Percentiles rank a stretch among this genome's conserved stretches.
Evolutionary conservation across 768 basidiomycete species (phyloP).

Genomic region (Tubosaeta brunneosetosa): DNA sequence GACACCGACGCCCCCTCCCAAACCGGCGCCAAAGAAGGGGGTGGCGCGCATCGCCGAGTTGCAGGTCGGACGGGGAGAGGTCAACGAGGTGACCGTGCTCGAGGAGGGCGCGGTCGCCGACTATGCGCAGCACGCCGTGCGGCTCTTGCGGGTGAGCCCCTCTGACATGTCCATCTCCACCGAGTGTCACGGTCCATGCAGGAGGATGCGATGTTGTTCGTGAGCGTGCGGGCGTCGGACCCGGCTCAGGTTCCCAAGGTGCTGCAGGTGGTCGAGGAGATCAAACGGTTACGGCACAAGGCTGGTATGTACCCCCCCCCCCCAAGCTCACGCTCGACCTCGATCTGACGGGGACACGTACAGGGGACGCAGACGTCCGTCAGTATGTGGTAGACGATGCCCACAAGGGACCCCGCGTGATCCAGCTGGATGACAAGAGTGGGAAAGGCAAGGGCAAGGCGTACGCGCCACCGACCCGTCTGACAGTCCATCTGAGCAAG

Average conservation of each 20-base stretch:
- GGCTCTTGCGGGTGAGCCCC: slow-evolving; percentile 51
- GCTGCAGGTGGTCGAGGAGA: slow-evolving; percentile 73
- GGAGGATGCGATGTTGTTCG: slow-evolving; percentile 80
- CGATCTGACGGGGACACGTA: neutral
- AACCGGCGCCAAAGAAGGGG: slow-evolving; percentile 60
- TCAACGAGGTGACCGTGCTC: slow-evolving; percentile 69
- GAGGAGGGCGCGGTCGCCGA: slow-evolving; percentile 61
- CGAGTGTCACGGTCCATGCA: slow-evolving; percentile 20
- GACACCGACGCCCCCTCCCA: slow-evolving; percentile 42
- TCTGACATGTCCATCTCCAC: neutral
- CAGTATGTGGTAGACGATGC: slow-evolving; percentile 77
- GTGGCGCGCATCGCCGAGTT: slow-evolving; percentile 68
- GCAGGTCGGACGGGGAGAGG: slow-evolving; percentile 61
- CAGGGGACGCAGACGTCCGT: slow-evolving; percentile 58
- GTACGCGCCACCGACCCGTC: slow-evolving; percentile 64
- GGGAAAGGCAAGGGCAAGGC: slow-evolving; percentile 40
- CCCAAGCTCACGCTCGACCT: no score
- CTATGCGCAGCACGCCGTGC: slow-evolving; percentile 65
- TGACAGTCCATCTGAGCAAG: slow-evolving; percentile 78
- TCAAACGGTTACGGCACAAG: slow-evolving; percentile 73
- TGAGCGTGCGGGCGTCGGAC: slow-evolving; percentile 63
- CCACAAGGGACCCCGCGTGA: slow-evolving; percentile 57
- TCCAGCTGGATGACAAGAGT: slow-evolving; percentile 52
- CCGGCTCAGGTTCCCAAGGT: slow-evolving; percentile 70
- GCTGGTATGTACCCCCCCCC: slow-evolving; percentile 42